phyloP scores from a whole-genome alignment of 2,329 filamentous ascomycete species.

The Trichophyton equinum region DNA sequence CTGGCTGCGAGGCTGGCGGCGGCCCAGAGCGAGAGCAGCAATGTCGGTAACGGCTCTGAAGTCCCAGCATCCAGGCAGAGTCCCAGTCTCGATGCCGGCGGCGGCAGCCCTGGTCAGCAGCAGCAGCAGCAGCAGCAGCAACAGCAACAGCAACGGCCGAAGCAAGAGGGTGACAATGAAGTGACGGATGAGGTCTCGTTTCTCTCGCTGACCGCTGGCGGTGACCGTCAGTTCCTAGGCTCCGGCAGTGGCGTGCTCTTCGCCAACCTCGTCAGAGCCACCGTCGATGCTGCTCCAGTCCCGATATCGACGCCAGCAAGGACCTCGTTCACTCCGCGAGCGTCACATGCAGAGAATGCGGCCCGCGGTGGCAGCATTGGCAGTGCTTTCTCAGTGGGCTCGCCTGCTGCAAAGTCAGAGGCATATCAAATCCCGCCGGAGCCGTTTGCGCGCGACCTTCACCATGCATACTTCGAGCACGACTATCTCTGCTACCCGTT shows the following conservation, averaged over 20 bases:
- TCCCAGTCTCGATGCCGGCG: not conserved
- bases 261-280: slow-evolving; percentile 29
- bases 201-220: slow-evolving; percentile 32
- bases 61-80: not conserved
- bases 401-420: slow-evolving; percentile 5
- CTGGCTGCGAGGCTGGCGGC: slow-evolving; percentile 10
- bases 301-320: slow-evolving; percentile 11
- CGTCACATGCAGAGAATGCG: not conserved
- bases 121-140: not conserved
- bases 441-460: slow-evolving; percentile 25
- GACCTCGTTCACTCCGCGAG: slow-evolving; percentile 5
- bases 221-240: slow-evolving; percentile 33
- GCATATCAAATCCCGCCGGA: slow-evolving; percentile 21
- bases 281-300: slow-evolving; percentile 11
- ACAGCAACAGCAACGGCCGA: slow-evolving; percentile 2
- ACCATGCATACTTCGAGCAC: slow-evolving; percentile 34
- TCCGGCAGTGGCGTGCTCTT: slow-evolving; percentile 26
- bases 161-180: slow-evolving; percentile 17
- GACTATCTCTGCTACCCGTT: slow-evolving; percentile 36
- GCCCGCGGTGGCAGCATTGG: slow-evolving; percentile 5
- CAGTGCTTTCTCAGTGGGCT: slow-evolving; percentile 13
- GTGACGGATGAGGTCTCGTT: slow-evolving; percentile 34
- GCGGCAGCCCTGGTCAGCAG: not conserved
- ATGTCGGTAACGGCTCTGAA: not conserved
- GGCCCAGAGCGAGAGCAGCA: not conserved